Conservation (phyloP, 441 rosid genomes). For the Populus hybrid region DNA sequence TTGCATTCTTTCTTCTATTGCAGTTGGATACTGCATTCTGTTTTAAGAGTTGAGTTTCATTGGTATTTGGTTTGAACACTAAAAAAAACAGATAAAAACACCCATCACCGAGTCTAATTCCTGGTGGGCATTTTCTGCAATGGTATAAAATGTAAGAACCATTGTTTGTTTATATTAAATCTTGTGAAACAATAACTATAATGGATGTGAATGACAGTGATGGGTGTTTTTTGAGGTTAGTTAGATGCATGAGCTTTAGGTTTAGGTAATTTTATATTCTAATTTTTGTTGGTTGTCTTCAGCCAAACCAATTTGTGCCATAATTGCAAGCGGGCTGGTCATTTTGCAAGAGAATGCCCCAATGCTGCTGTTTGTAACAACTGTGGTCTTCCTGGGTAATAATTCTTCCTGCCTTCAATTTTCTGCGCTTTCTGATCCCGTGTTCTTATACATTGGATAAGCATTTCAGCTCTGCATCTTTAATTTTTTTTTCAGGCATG, state of each 20-base stretch:
- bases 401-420: neutral
- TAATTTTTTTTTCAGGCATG: conserved; percentile 42
- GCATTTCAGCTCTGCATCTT: neutral
- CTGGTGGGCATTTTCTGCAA: neutral
- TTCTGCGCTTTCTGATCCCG: neutral
- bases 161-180: neutral
- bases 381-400: conserved; percentile 80
- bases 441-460: neutral
- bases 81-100: neutral
- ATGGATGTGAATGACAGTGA: neutral
- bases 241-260: neutral
- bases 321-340: conserved; percentile 86
- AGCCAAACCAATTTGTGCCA: conserved; percentile 79
- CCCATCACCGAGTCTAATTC: neutral
- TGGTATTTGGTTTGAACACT: neutral
- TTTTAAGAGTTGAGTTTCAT: neutral
- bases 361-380: conserved; percentile 83
- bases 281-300: conserved; percentile 8
- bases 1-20: neutral
- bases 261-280: neutral
- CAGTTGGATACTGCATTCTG: neutral
- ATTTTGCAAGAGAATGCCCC: conserved; percentile 83
- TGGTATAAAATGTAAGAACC: neutral
- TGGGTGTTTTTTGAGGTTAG: too few species aligned
- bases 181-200: neutral